phyloP scores from a whole-genome alignment of 2,329 filamentous ascomycete species.

The Trichoderma pleuroti region DNA sequence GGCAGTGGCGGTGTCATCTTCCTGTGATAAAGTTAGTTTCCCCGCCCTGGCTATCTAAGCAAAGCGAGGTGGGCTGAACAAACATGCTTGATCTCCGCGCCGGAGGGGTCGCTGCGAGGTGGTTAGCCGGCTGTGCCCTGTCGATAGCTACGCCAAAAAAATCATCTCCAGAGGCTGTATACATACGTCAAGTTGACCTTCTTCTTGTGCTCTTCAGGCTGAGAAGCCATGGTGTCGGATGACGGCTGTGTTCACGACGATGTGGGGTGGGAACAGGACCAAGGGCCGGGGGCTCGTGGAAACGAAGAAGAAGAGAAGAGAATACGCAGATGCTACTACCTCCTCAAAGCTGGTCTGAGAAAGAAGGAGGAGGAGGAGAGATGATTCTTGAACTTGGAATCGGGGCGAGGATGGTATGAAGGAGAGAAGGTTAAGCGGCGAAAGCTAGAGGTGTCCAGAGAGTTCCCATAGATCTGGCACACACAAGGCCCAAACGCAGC shows the following conservation, averaged over 20 bases:
- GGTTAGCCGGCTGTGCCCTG: conserved; percentile 36
- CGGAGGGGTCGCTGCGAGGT: conserved; percentile 72
- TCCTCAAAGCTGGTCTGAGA: not conserved
- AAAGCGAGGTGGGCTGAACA: conserved; percentile 32
- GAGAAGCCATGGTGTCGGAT: conserved; percentile 63
- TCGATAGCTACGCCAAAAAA: not conserved
- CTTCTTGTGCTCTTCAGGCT: conserved; percentile 68
- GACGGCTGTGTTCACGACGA: conserved; percentile 14
- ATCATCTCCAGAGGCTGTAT: not conserved
- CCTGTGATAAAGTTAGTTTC: conserved; percentile 47
- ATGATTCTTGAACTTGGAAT: not conserved
- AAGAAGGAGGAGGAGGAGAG: not conserved
- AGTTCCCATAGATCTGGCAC: conserved; percentile 10
- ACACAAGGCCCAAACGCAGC: conserved; percentile 13
- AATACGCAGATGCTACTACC: not conserved
- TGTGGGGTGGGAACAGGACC: conserved; percentile 25
- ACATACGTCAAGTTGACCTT: conserved; percentile 80
- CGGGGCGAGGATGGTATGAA: conserved; percentile 9
- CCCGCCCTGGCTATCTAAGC: conserved; percentile 20
- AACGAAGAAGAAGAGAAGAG: conserved; percentile 8
- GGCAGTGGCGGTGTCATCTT: conserved; percentile 88
- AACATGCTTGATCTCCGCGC: conserved; percentile 82
- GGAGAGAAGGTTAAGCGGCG: conserved; percentile 22
- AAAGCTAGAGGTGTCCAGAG: conserved; percentile 23
- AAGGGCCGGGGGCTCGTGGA: conserved; percentile 19